Evolutionary conservation across 1,139 yeast species (phyloP).

Genomic region (Hansenula lynferdii): DNA sequence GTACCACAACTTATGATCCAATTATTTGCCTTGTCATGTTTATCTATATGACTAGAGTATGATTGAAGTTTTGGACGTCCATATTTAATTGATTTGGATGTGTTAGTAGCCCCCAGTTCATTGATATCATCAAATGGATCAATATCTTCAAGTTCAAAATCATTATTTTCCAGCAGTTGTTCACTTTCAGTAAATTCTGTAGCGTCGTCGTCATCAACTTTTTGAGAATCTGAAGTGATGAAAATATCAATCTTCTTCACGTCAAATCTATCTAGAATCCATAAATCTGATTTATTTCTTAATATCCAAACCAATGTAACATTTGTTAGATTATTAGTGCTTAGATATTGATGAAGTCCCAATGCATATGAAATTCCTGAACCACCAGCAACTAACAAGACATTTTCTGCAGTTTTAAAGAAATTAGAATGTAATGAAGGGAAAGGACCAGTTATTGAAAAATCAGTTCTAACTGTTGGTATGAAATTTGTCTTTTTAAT

Average conservation of each 20-base stretch:
- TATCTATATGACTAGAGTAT: constrained; percentile 21
- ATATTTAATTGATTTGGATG: constrained; percentile 8
- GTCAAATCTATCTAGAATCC: constrained; percentile 56
- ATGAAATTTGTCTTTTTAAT: constrained; percentile 47
- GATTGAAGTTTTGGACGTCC: constrained; percentile 39
- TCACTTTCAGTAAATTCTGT: constrained; percentile 13
- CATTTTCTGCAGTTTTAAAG: constrained; percentile 40
- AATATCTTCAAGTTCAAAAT: constrained; percentile 20
- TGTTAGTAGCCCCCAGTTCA: background rate
- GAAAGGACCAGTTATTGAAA: constrained; percentile 69
- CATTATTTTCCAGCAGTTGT: constrained; percentile 17
- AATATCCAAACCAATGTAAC: constrained; percentile 82
- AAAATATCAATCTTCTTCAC: constrained; percentile 64
- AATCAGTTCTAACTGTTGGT: constrained; percentile 39
- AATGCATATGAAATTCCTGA: constrained; percentile 80
- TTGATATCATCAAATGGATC: constrained; percentile 16
- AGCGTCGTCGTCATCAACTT: constrained; percentile 2
- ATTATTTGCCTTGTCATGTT: constrained; percentile 17
- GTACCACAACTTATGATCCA: constrained; percentile 81
- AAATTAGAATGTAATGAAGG: constrained; percentile 43
- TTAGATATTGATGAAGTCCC: constrained; percentile 68
- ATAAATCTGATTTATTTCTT: constrained; percentile 71
- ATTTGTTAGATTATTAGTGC: constrained; percentile 64
- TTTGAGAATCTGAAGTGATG: constrained; percentile 39
- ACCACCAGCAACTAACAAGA: constrained; percentile 74